Conservation (phyloP, 768 basidiomycete genomes). For the Clathrus columnatus region DNA sequence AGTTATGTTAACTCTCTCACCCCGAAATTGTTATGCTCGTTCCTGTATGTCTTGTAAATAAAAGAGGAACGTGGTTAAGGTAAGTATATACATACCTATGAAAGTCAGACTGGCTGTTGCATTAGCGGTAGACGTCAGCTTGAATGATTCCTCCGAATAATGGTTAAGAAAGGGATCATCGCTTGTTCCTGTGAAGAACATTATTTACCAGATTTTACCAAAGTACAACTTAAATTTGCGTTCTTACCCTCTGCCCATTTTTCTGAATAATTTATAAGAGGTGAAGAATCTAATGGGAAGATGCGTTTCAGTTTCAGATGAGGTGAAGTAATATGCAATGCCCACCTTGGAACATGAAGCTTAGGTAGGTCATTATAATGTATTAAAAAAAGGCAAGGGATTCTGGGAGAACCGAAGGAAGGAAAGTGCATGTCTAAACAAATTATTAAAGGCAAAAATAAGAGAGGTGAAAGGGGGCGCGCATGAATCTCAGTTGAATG, state of each 20-base stretch:
- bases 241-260: neutral
- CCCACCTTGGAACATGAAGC: slow-evolving; percentile 5
- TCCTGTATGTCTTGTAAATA: neutral
- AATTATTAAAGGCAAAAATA: too few relatives aligned
- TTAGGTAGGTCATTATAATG: neutral
- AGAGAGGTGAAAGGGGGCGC: too few relatives aligned
- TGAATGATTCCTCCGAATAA: neutral
- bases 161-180: neutral
- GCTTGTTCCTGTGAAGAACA: neutral
- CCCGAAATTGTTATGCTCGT: neutral
- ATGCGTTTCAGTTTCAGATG: neutral
- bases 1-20: neutral
- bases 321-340: neutral
- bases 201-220: neutral
- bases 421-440: too few relatives aligned
- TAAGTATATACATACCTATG: neutral
- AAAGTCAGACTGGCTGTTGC: neutral
- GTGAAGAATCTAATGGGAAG: slow-evolving; percentile 3
- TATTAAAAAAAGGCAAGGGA: neutral
- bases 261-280: slow-evolving; percentile 1
- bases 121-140: neutral
- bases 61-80: too few relatives aligned
- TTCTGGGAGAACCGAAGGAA: neutral
- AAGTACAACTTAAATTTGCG: neutral
- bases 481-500: too few relatives aligned